Evolutionary conservation across 768 basidiomycete species (phyloP), one percentile per base, ranked within the genome.

Genomic region (Suillus brevipes): DNA sequence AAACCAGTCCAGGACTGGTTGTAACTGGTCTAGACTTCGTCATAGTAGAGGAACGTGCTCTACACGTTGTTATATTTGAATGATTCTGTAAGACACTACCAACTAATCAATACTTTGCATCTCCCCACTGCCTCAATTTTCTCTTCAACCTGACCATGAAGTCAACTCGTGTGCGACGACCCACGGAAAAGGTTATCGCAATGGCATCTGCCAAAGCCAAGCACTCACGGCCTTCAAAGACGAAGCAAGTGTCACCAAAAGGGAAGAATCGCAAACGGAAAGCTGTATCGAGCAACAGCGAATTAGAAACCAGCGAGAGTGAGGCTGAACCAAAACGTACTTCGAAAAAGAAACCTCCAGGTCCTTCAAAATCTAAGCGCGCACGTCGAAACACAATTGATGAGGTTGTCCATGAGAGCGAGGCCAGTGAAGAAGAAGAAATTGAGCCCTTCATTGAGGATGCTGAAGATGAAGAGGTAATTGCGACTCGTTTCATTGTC

Each of bases 1-100:
- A 47, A 47, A 47, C 45, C 45, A 47, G 45, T 47, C 45, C 45
- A 47, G n/a, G 45, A n/a, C 45, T 47, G 45, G 45, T 47, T 47
- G 45, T 47, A 47, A 47, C 45, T 47, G 45, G 45, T 47, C 45
- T 47, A 47, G 45, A 47, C 45, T 47, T 47, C n/a, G 4, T 47
- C 20, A 47, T 47, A 47, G n/a, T 47, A 47, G 45, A 47, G 45
- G 45, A 47, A 47, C 2, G 10, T 47, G 45, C 3, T 47, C 45
- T 47, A 47, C 20, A 47, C 10, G 4, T 47, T 47, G 45, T 47
- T 47, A 47, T 47, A 47, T 47, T 47, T 47, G 45, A 47, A 47
- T n/a, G 20, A n/a, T 47, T 47, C n/a, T 47, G 45, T 47, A n/a
- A 47, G 45, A 47, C 20, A 47, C 45, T 47, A 47, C 45, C 45